Conservation (phyloP, 2,329 filamentous ascomycete genomes). For the Clonostachys rhizophaga region DNA sequence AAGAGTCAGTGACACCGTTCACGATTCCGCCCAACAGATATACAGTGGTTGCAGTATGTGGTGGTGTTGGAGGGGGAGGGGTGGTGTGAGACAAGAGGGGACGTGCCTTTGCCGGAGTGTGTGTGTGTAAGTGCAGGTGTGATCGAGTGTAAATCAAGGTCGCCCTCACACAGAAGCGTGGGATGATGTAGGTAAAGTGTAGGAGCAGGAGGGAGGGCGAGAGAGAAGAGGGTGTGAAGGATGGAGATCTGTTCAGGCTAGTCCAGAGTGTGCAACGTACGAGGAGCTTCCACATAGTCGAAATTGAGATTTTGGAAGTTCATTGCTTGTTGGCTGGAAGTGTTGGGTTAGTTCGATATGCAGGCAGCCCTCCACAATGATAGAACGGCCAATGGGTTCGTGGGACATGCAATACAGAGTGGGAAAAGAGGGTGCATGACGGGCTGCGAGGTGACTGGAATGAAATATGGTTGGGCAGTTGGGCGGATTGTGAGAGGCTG, state of each 20-base stretch:
- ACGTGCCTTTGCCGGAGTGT: too few relatives aligned
- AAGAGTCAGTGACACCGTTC: too few relatives aligned
- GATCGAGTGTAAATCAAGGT: too few relatives aligned
- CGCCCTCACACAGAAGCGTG: not conserved
- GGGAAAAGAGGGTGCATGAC: not conserved
- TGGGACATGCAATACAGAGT: not conserved
- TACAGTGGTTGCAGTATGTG: too few relatives aligned
- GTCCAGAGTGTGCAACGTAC: constrained; percentile 17
- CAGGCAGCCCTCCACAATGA: not conserved
- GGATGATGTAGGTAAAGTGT: not conserved
- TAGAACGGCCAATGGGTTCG: not conserved
- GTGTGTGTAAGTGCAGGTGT: too few relatives aligned
- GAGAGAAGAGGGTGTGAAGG: not conserved
- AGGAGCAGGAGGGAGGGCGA: not conserved
- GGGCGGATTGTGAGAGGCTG: not conserved
- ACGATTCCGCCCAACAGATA: too few relatives aligned
- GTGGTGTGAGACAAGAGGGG: too few relatives aligned
- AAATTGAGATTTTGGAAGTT: constrained; percentile 27
- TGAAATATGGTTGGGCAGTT: not conserved
- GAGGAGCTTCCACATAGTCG: constrained; percentile 27
- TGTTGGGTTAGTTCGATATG: not conserved
- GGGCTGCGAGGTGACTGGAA: not conserved
- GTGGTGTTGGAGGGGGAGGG: too few relatives aligned
- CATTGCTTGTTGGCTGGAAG: constrained; percentile 19
- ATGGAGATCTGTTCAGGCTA: not conserved